Percentiles rank a stretch among this genome's conserved stretches.
These are phyloP conservation scores for Boeremia lycopersici DNA, from an alignment of 2,329 filamentous ascomycete genomes.

Conservation along the genomic window DNA sequence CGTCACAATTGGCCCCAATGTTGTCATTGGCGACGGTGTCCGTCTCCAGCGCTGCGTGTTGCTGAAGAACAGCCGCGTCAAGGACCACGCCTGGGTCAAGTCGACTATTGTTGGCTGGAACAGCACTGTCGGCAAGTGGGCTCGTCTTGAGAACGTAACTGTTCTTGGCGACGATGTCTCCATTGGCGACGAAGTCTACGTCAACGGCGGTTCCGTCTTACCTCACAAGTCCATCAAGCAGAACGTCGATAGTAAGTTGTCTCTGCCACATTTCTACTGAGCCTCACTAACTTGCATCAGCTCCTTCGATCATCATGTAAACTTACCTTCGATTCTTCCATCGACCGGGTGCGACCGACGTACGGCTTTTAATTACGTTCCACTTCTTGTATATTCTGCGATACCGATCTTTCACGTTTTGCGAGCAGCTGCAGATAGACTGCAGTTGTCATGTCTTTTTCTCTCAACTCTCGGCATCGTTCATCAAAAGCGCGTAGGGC, in stretches of 20 bases:
- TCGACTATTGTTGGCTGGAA: slow-evolving; percentile 99
- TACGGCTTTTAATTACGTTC: slow-evolving; percentile 41
- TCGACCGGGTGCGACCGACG: slow-evolving; percentile 17
- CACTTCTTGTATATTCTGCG: slow-evolving; percentile 46
- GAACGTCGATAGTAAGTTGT: slow-evolving; percentile 76
- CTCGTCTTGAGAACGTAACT: slow-evolving; percentile 95
- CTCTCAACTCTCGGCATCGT: slow-evolving; percentile 21
- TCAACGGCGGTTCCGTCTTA: slow-evolving; percentile 93
- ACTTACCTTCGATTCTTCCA: slow-evolving; percentile 15
- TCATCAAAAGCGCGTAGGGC: slow-evolving; percentile 25
- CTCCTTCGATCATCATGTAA: slow-evolving; percentile 57
- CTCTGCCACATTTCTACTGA: neutral
- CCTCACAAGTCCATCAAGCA: slow-evolving; percentile 99
- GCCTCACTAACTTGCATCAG: slow-evolving; percentile 31
- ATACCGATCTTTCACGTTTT: slow-evolving; percentile 22
- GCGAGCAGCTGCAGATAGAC: slow-evolving; percentile 20
- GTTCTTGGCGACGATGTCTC: slow-evolving; percentile 97
- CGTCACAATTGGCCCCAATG: slow-evolving; percentile 91
- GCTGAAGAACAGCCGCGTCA: slow-evolving; percentile 87
- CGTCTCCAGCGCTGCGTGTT: slow-evolving; percentile 92
- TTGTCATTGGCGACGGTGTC: slow-evolving; percentile 91
- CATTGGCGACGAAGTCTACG: slow-evolving; percentile 97
- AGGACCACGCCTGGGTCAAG: slow-evolving; percentile 99
- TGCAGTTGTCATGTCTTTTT: slow-evolving; percentile 20
- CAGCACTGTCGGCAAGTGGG: slow-evolving; percentile 94